phyloP scores from a whole-genome alignment of 805 yeast genomes.

The Metschnikowia peoriensis region DNA sequence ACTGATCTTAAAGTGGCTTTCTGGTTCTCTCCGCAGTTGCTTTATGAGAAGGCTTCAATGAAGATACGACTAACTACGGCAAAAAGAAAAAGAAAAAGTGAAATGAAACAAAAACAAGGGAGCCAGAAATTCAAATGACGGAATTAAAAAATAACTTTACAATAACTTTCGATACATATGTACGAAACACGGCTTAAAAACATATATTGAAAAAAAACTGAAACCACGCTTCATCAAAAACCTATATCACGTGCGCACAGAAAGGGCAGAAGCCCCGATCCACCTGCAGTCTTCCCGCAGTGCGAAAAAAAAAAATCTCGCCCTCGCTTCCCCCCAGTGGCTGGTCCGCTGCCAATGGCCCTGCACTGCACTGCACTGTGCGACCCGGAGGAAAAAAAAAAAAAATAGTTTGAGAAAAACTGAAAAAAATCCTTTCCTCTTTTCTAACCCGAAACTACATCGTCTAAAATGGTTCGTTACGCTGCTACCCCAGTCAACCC shows the following conservation, averaged over 20 bases:
- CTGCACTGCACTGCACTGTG: slow-evolving; percentile 3
- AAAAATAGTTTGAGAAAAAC: slow-evolving; percentile 4
- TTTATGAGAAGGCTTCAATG: too few relatives aligned
- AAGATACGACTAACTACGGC: too few relatives aligned
- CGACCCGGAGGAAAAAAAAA: slow-evolving; percentile 4
- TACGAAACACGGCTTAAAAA: too few relatives aligned
- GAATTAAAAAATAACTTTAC: too few relatives aligned
- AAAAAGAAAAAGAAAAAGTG: too few relatives aligned
- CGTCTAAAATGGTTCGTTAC: slow-evolving; percentile 90
- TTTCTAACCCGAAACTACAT: slow-evolving; percentile 13
- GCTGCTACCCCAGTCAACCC: slow-evolving; percentile 99
- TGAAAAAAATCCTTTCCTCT: slow-evolving; percentile 3
- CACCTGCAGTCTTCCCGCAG: slow-evolving; percentile 7
- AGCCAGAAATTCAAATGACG: too few relatives aligned
- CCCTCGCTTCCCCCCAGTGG: neutral
- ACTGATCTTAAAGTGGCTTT: too few relatives aligned
- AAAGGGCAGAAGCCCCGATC: slow-evolving; percentile 14
- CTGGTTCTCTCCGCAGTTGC: too few relatives aligned
- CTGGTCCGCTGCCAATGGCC: neutral
- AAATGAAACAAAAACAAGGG: too few relatives aligned
- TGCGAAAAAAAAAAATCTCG: slow-evolving; percentile 6
- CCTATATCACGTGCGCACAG: slow-evolving; percentile 16
- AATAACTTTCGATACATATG: too few relatives aligned
- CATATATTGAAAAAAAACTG: too few relatives aligned
- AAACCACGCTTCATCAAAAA: neutral